Conservation (phyloP, 2,329 filamentous ascomycete species). For the Neophaeococcomyces mojaviensis region DNA sequence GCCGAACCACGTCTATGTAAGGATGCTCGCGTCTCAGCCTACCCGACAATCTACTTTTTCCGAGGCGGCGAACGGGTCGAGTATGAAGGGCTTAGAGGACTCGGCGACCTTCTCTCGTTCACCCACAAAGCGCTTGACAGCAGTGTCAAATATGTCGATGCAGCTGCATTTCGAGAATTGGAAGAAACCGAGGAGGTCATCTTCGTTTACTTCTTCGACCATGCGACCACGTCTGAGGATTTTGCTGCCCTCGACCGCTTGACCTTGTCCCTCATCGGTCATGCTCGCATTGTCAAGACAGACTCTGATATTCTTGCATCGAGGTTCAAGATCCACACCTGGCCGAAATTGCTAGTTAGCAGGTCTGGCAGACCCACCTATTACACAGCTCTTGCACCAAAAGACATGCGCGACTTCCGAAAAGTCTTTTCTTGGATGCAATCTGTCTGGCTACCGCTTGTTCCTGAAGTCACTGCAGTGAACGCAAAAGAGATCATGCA, state of each 20-base stretch:
- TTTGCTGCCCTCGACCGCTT: slow-evolving; percentile 81
- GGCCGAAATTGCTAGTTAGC: slow-evolving; percentile 86
- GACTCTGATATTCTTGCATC: slow-evolving; percentile 66
- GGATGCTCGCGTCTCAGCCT: slow-evolving; percentile 70
- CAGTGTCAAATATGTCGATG: slow-evolving; percentile 75
- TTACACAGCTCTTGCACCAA: slow-evolving; percentile 77
- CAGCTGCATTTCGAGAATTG: slow-evolving; percentile 66
- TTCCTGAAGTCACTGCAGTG: slow-evolving; percentile 82
- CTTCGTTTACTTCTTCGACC: slow-evolving; percentile 96
- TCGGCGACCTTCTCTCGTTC: slow-evolving; percentile 83
- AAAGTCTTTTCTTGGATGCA: slow-evolving; percentile 88
- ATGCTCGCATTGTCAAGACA: slow-evolving; percentile 88
- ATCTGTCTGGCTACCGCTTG: slow-evolving; percentile 89
- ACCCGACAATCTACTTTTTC: slow-evolving; percentile 89
- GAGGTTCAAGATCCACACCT: slow-evolving; percentile 91
- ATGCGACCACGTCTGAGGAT: slow-evolving; percentile 87
- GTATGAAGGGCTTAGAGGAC: slow-evolving; percentile 81
- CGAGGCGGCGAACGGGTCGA: slow-evolving; percentile 84
- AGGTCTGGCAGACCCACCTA: slow-evolving; percentile 85
- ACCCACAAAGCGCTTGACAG: slow-evolving; percentile 76
- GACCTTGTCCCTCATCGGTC: slow-evolving; percentile 80
- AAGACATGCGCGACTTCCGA: slow-evolving; percentile 83
- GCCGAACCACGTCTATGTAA: slow-evolving; percentile 82
- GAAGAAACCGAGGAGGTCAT: slow-evolving; percentile 93
- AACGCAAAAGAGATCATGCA: slow-evolving; percentile 96